A percentile compares a stretch with the other conserved stretches of the same genome.
These are phyloP conservation scores for Penicillium macrosclerotiorum DNA, from an alignment of 495 filamentous ascomycete species.

Conservation along the genomic window DNA sequence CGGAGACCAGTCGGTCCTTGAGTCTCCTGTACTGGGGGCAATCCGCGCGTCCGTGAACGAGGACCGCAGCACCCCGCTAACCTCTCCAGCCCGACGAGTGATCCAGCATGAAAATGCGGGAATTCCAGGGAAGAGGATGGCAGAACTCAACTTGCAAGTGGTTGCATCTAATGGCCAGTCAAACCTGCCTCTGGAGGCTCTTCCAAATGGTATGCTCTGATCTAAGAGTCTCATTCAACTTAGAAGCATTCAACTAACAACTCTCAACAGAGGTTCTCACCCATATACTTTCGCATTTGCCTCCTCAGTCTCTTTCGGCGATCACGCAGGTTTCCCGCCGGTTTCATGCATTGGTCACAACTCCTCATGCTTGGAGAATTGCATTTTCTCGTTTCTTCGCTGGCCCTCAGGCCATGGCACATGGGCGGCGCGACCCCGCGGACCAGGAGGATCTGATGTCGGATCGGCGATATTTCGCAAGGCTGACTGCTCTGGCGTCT, in stretches of 20 bases:
- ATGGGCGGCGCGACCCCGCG: conserved; percentile 18
- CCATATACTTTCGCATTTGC: conserved; percentile 85
- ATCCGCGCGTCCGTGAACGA: conserved; percentile 35
- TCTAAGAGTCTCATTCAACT: background rate
- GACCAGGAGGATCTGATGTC: conserved; percentile 52
- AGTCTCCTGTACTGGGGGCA: conserved; percentile 22
- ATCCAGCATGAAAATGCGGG: conserved; percentile 69
- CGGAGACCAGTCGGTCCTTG: conserved; percentile 29
- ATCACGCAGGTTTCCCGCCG: conserved; percentile 80
- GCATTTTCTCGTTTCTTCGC: conserved; percentile 90
- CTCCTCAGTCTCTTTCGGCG: conserved; percentile 71
- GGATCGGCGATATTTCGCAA: conserved; percentile 72
- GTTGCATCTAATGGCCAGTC: conserved; percentile 49
- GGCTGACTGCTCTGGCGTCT: conserved; percentile 74
- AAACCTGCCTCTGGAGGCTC: conserved; percentile 56
- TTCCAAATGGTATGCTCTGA: conserved; percentile 73
- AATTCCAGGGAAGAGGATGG: conserved; percentile 42
- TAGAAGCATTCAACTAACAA: conserved; percentile 21
- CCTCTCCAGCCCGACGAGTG: conserved; percentile 54
- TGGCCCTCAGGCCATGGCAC: conserved; percentile 54
- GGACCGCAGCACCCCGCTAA: conserved; percentile 33
- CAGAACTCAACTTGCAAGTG: conserved; percentile 59
- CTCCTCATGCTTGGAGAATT: conserved; percentile 85
- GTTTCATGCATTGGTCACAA: conserved; percentile 79
- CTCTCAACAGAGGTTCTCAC: conserved; percentile 73